Percentiles rank a stretch among this genome's conserved stretches.
These are phyloP conservation scores for Fusarium penzigii DNA, from an alignment of 2,329 filamentous ascomycete species.

Conservation along the genomic window DNA sequence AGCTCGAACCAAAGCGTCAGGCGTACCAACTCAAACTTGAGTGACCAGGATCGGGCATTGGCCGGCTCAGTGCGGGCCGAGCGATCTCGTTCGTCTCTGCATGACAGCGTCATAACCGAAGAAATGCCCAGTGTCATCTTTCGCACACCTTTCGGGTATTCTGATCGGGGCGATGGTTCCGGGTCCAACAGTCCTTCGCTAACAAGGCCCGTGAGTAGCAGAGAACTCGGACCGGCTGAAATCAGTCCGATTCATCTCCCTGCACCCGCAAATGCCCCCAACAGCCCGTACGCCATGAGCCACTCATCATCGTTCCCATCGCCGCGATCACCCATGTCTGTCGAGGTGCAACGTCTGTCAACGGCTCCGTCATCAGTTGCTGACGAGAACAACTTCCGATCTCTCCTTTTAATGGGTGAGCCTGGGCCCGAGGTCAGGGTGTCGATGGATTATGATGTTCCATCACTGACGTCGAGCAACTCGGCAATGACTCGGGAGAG, in stretches of 20 bases:
- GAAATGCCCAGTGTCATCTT: slow-evolving; percentile 45
- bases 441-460: slow-evolving; percentile 69
- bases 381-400: slow-evolving; percentile 71
- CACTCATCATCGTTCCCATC: slow-evolving; percentile 69
- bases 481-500: slow-evolving; percentile 77
- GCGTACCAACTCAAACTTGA: slow-evolving; percentile 49
- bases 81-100: slow-evolving; percentile 50
- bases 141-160: slow-evolving; percentile 39
- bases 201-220: slow-evolving; percentile 40
- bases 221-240: slow-evolving; percentile 54
- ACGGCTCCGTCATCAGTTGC: slow-evolving; percentile 74
- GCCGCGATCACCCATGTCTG: slow-evolving; percentile 67
- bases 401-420: slow-evolving; percentile 67
- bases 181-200: slow-evolving; percentile 49
- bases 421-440: slow-evolving; percentile 71
- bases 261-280: slow-evolving; percentile 47
- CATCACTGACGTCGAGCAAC: slow-evolving; percentile 72
- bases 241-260: slow-evolving; percentile 48
- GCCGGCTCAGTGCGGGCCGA: slow-evolving; percentile 44
- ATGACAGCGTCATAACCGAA: slow-evolving; percentile 53
- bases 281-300: slow-evolving; percentile 66
- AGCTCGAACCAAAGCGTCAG: slow-evolving; percentile 34
- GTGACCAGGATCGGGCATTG: slow-evolving; percentile 36
- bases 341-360: slow-evolving; percentile 71
- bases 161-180: slow-evolving; percentile 35